phyloP scores from a whole-genome alignment of 768 basidiomycete genomes.

The Mycena sanguinolenta region DNA sequence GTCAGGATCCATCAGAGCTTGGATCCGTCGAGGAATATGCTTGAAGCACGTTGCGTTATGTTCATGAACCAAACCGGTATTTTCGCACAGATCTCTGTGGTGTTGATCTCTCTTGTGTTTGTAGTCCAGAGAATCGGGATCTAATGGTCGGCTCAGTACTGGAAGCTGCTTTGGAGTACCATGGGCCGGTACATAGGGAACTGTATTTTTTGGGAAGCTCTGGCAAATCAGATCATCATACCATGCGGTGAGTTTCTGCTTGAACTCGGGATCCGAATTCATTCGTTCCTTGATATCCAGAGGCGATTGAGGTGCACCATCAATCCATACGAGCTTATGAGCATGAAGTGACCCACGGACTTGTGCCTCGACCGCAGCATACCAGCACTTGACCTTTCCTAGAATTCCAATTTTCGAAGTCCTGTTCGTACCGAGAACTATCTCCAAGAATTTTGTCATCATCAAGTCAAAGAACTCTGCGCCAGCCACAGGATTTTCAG shows the following conservation, averaged over 20 bases:
- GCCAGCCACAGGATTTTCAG: too few relatives aligned
- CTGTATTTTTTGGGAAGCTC: not conserved
- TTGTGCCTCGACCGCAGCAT: too few relatives aligned
- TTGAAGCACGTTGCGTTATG: slow-evolving; percentile 35
- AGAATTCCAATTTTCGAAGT: too few relatives aligned
- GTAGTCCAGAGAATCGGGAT: not conserved
- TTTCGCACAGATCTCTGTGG: not conserved
- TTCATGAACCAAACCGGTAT: slow-evolving; percentile 3
- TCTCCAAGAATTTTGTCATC: too few relatives aligned
- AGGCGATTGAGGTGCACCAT: not conserved
- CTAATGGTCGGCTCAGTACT: not conserved
- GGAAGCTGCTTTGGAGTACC: not conserved
- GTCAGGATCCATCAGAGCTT: not conserved
- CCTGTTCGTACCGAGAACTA: too few relatives aligned
- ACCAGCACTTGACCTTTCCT: not conserved
- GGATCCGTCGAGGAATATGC: slow-evolving; percentile 17
- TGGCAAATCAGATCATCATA: slow-evolving; percentile 6
- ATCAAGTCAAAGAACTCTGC: too few relatives aligned
- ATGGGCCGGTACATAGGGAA: not conserved
- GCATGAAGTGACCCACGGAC: not conserved
- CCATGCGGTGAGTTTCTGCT: not conserved
- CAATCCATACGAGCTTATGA: slow-evolving; percentile 3
- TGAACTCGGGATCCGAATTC: not conserved
- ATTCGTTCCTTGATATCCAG: not conserved
- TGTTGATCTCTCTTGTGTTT: not conserved